A percentile compares a stretch with the other conserved stretches of the same genome.
phyloP scores from a whole-genome alignment of 306 rosid species.

The Acacia crassicarpa region DNA sequence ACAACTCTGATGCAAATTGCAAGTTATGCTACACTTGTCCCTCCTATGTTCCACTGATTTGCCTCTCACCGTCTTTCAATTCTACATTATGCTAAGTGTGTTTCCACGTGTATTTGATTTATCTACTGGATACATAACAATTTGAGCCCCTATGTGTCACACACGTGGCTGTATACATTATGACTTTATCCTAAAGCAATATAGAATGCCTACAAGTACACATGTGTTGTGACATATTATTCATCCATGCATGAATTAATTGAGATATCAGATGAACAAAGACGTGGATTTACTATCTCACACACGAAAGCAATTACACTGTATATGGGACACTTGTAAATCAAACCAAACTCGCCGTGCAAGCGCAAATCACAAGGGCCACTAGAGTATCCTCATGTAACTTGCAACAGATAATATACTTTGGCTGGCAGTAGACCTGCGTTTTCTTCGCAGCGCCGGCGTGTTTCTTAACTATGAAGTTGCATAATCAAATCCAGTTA shows the following conservation, averaged over 20 bases:
- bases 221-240: not conserved
- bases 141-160: not conserved
- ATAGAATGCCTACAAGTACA: not conserved
- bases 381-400: not conserved
- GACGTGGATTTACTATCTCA: not conserved
- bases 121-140: not conserved
- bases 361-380: not conserved
- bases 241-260: not conserved
- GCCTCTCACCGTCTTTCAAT: not conserved
- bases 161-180: not conserved
- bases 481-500: not conserved
- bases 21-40: not conserved
- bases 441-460: not conserved
- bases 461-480: not conserved
- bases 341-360: not conserved
- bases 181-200: not conserved
- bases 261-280: not conserved
- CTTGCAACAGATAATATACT: not conserved
- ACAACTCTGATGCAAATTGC: not conserved
- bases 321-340: not conserved
- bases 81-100: not conserved
- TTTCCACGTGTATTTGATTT: not conserved
- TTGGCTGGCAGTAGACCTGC: not conserved
- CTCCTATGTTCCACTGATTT: not conserved
- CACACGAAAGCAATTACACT: not conserved